Base-by-base conservation (phyloP, 75 land plant species). In the Cunninghamia lanceolata region DNA sequence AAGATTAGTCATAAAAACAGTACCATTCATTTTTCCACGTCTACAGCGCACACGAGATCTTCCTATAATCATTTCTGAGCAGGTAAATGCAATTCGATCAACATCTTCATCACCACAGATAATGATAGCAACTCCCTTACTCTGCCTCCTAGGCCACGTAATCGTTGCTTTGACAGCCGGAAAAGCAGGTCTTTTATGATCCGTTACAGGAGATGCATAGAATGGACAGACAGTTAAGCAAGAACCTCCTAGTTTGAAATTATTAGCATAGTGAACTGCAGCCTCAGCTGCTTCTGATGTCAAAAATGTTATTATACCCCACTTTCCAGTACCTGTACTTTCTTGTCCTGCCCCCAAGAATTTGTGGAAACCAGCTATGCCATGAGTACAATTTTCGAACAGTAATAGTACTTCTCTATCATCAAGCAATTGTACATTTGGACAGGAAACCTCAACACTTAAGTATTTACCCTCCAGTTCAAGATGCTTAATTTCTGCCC, bases 401-500 rank as follows among this genome's bases (percentile, higher is more conserved):
- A 89, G 71, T 59, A 78, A 54, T n/a, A 94, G 45, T 45, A 96
- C 86, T 80, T 92, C 95, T 85, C 92, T 92, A 79, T 95, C 95
- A 59, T 88, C 87, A 46, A 93, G 30, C 35, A 70, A 9, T 53
- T 84, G 63, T 32, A 40, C 86, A 87, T 88, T 84, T 71, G 93
- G 89, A 85, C 84, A 85, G 14, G 32, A 91, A 45, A 94, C 77
- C 87, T 94, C 95, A 34, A 96, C 92, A 38, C 86, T 88, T 47
- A 93, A 68, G 83, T 40, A 92, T 85, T 94, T 90, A 42, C 88
- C 94, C 28, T 89, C 91, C 85, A 96, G 90, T 68, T 93, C 93
- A 46, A 96, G 86, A 87, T 96, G 92, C 85, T 89, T 94, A 32
- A 96, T 90, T 85, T 90, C 87, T 84, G 92, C 98, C 85, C 98